Conservation (phyloP, 2,329 filamentous ascomycete species). For the Epichloe scottii region DNA sequence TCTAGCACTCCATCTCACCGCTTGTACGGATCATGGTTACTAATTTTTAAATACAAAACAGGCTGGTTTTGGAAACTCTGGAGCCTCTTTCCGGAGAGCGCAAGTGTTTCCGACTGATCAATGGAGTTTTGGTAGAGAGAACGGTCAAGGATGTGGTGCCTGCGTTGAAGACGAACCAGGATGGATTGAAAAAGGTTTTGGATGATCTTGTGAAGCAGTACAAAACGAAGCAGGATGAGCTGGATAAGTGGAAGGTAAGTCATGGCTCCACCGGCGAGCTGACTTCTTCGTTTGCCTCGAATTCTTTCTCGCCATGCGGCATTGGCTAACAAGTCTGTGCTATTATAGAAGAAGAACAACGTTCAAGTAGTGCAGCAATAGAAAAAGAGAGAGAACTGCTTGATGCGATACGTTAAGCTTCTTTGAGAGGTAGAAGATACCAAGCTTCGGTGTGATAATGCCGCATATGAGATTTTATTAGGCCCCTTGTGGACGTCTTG, state of each 20-base stretch:
- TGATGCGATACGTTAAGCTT: background rate
- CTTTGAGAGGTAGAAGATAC: background rate
- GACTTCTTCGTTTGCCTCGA: background rate
- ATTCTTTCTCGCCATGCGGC: background rate
- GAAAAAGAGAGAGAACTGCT: conserved; percentile 17
- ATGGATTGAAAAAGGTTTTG: conserved; percentile 85
- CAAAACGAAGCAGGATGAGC: conserved; percentile 83
- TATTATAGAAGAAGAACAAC: conserved; percentile 70
- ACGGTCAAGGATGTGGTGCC: conserved; percentile 89
- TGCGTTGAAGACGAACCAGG: conserved; percentile 82
- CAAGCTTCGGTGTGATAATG: too few relatives aligned
- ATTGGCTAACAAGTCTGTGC: background rate
- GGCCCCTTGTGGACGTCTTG: too few relatives aligned
- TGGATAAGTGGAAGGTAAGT: conserved; percentile 96
- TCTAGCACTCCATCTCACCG: conserved; percentile 22
- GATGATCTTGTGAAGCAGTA: conserved; percentile 95
- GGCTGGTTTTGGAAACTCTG: conserved; percentile 87
- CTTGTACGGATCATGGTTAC: conserved; percentile 11
- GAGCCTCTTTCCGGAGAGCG: conserved; percentile 70
- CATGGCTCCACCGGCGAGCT: background rate
- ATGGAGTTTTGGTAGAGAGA: conserved; percentile 87
- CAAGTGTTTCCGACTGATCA: conserved; percentile 98
- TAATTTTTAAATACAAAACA: conserved; percentile 23
- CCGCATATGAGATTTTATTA: too few relatives aligned
- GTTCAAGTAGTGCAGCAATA: conserved; percentile 73